Evolutionary conservation across 1,139 yeast genomes (phyloP).

Genomic region (Arxiozyma telluris): DNA sequence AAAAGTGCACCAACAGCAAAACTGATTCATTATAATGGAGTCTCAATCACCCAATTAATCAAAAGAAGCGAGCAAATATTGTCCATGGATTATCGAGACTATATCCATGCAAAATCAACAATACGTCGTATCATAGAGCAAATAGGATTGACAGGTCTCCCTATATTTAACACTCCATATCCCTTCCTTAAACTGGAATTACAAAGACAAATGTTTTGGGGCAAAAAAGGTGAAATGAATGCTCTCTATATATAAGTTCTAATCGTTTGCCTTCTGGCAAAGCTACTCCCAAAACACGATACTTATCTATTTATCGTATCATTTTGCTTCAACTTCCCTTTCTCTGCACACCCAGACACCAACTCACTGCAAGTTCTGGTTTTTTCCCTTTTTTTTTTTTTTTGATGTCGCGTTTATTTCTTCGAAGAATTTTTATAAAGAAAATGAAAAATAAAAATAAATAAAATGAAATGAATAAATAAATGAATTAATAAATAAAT

Average conservation of each 20-base stretch:
- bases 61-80: constrained; percentile 10
- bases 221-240: constrained; percentile 32
- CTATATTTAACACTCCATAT: not conserved
- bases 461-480: too few species aligned
- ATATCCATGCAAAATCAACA: constrained; percentile 2
- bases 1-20: not conserved
- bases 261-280: too few species aligned
- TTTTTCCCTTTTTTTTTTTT: too few species aligned
- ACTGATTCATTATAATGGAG: constrained; percentile 13
- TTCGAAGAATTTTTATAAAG: not conserved
- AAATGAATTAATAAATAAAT: too few species aligned
- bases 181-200: constrained; percentile 14
- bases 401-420: not conserved
- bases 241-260: constrained; percentile 4
- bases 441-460: too few species aligned
- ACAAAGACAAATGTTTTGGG: constrained; percentile 30
- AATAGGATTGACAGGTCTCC: not conserved
- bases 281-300: not conserved
- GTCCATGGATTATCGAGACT: constrained; percentile 8
- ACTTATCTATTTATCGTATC: too few species aligned
- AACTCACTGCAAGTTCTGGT: too few species aligned
- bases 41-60: constrained; percentile 15
- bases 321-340: not conserved
- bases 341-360: not conserved
- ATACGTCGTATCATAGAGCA: not conserved